phyloP scores from a whole-genome alignment of 2,329 filamentous ascomycete species.

The Aspergillus tanneri region DNA sequence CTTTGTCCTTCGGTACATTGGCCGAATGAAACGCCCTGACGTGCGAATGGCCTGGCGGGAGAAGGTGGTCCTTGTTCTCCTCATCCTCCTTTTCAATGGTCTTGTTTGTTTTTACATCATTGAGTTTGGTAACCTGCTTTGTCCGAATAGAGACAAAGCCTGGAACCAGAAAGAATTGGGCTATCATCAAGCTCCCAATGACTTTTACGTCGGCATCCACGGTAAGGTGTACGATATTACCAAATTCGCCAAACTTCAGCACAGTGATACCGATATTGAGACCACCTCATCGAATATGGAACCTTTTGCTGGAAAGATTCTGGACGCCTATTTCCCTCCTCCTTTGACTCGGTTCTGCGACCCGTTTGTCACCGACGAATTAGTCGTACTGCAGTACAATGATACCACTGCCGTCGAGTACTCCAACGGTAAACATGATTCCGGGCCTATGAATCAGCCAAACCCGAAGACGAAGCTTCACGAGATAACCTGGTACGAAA shows the following conservation, averaged over 20 bases:
- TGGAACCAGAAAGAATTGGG: slow-evolving; percentile 72
- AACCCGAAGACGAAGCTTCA: slow-evolving; percentile 60
- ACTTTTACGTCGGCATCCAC: slow-evolving; percentile 84
- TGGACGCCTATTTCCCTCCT: slow-evolving; percentile 82
- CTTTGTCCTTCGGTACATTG: slow-evolving; percentile 72
- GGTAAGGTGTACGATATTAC: slow-evolving; percentile 90
- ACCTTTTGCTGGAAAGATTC: slow-evolving; percentile 71
- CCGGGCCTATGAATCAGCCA: slow-evolving; percentile 60
- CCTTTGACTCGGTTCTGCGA: slow-evolving; percentile 74
- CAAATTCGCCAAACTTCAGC: slow-evolving; percentile 80
- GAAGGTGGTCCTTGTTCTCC: slow-evolving; percentile 76
- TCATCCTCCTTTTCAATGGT: slow-evolving; percentile 81
- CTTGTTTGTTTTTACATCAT: slow-evolving; percentile 90
- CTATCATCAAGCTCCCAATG: slow-evolving; percentile 67
- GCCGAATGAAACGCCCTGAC: slow-evolving; percentile 95
- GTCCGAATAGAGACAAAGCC: slow-evolving; percentile 87
- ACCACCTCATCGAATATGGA: slow-evolving; percentile 66
- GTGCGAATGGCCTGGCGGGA: slow-evolving; percentile 97
- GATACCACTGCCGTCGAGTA: slow-evolving; percentile 64
- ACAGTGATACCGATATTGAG: slow-evolving; percentile 70
- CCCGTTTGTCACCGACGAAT: slow-evolving; percentile 63
- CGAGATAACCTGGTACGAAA: slow-evolving; percentile 72
- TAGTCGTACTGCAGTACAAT: slow-evolving; percentile 51
- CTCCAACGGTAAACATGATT: slow-evolving; percentile 64
- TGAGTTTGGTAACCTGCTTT: slow-evolving; percentile 77